Percentiles rank a stretch among this genome's conserved stretches.
These are phyloP conservation scores for Scutellaria baicalensis DNA, from an alignment of 257 asterid species.

Conservation along the genomic window DNA sequence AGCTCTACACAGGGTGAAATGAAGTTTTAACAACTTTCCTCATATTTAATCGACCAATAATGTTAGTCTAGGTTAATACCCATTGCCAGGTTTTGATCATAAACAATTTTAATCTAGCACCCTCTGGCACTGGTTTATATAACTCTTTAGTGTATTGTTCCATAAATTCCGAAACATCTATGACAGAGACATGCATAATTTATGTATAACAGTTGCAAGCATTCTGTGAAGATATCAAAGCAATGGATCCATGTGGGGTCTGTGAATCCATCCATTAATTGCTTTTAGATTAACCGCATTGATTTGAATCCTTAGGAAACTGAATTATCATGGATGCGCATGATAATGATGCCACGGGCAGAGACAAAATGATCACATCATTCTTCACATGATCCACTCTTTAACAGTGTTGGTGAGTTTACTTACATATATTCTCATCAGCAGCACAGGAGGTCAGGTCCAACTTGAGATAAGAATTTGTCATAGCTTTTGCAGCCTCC, in stretches of 20 bases:
- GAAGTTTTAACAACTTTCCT: slow-evolving; percentile 32
- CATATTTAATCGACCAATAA: slow-evolving; percentile 35
- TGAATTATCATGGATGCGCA: background rate
- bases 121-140: slow-evolving; percentile 36
- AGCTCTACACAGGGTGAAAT: slow-evolving; percentile 65
- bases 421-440: background rate
- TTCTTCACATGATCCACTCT: background rate
- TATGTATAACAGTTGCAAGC: background rate
- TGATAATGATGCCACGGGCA: slow-evolving; percentile 2
- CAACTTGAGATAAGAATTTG: background rate
- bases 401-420: background rate
- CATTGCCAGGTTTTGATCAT: slow-evolving; percentile 42
- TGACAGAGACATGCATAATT: slow-evolving; percentile 3
- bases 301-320: slow-evolving; percentile 11
- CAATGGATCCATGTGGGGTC: slow-evolving; percentile 29
- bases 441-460: background rate
- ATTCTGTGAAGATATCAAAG: background rate
- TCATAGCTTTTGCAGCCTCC: background rate
- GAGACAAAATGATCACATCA: background rate
- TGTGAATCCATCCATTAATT: slow-evolving; percentile 18
- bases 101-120: slow-evolving; percentile 18
- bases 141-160: slow-evolving; percentile 4
- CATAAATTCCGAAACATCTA: slow-evolving; percentile 5
- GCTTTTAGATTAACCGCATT: slow-evolving; percentile 27
- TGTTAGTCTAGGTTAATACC: slow-evolving; percentile 30